phyloP scores from a whole-genome alignment of 116 monocot genomes.

The Cymodocea nodosa region DNA sequence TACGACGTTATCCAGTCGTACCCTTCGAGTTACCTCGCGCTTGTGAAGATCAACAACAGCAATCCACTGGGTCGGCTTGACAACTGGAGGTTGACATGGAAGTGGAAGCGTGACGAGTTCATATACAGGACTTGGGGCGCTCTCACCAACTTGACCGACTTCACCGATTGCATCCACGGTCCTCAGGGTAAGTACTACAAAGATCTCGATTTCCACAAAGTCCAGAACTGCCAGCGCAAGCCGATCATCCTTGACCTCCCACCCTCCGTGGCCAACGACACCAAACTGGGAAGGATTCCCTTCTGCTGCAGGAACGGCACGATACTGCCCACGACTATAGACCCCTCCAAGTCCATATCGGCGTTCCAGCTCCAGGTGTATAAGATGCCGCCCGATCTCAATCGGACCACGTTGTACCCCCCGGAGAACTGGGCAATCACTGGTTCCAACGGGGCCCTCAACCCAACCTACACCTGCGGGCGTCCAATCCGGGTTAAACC shows the following conservation, averaged over 20 bases:
- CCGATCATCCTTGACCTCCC: constrained; percentile 35
- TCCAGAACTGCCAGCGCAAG: constrained; percentile 26
- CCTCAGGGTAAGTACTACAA: constrained; percentile 23
- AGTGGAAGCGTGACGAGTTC: constrained; percentile 39
- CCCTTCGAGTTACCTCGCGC: constrained; percentile 21
- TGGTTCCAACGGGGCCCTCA: constrained; percentile 32
- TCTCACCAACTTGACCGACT: constrained; percentile 18
- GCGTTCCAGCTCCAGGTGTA: constrained; percentile 83
- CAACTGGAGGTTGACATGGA: constrained; percentile 39
- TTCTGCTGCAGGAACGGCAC: constrained; percentile 87
- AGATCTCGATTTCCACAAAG: constrained; percentile 22
- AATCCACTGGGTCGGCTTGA: constrained; percentile 32
- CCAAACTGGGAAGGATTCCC: constrained; percentile 31
- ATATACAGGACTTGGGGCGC: constrained; percentile 28
- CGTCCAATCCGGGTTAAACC: constrained; percentile 45
- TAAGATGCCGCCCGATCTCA: constrained; percentile 88
- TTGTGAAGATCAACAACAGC: constrained; percentile 30
- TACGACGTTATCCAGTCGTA: constrained; percentile 29
- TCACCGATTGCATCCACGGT: constrained; percentile 21
- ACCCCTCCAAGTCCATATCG: constrained; percentile 7
- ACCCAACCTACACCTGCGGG: constrained; percentile 51
- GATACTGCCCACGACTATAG: constrained; percentile 42
- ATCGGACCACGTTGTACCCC: constrained; percentile 38
- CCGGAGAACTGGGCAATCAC: constrained; percentile 37
- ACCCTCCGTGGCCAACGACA: constrained; percentile 21